These are phyloP conservation scores for Aspergillus hortae DNA, from an alignment of 2,329 filamentous ascomycete species.

Conservation along the genomic window DNA sequence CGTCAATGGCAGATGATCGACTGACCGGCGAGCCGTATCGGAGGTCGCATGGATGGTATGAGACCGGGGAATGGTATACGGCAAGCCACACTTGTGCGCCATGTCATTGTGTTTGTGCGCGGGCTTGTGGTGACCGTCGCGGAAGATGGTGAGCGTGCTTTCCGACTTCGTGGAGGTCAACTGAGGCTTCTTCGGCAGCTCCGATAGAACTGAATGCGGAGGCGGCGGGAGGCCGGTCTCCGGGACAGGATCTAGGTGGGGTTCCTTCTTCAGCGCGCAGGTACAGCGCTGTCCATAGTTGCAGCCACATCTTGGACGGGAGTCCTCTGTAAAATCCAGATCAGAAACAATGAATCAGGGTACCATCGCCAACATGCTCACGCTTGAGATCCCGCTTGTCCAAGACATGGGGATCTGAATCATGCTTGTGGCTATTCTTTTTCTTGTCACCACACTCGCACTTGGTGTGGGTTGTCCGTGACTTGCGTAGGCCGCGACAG, in stretches of 20 bases:
- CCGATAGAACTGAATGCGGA: conserved; percentile 39
- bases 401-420: conserved; percentile 30
- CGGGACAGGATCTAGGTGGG: conserved; percentile 47
- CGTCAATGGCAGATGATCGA: conserved; percentile 49
- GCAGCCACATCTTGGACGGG: conserved; percentile 47
- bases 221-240: conserved; percentile 44
- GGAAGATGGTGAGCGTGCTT: conserved; percentile 57
- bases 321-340: conserved; percentile 32
- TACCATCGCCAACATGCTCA: conserved; percentile 32
- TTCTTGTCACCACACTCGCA: conserved; percentile 94
- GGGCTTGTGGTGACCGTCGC: conserved; percentile 63
- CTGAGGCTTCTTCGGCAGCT: conserved; percentile 51
- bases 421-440: conserved; percentile 55
- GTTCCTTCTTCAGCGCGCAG: conserved; percentile 60
- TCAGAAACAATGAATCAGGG: conserved; percentile 28
- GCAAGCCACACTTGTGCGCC: conserved; percentile 59
- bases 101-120: conserved; percentile 63
- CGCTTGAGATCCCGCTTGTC: conserved; percentile 37
- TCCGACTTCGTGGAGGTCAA: conserved; percentile 58
- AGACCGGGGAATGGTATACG: conserved; percentile 59
- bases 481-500: conserved; percentile 94
- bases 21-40: conserved; percentile 48
- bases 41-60: conserved; percentile 48
- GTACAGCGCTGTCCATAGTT: conserved; percentile 58
- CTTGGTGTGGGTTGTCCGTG: conserved; percentile 87